Evolutionary conservation across 148 eudicot species (phyloP), one percentile per base, ranked within the genome.

Genomic region (Simmondsia chinensis): DNA sequence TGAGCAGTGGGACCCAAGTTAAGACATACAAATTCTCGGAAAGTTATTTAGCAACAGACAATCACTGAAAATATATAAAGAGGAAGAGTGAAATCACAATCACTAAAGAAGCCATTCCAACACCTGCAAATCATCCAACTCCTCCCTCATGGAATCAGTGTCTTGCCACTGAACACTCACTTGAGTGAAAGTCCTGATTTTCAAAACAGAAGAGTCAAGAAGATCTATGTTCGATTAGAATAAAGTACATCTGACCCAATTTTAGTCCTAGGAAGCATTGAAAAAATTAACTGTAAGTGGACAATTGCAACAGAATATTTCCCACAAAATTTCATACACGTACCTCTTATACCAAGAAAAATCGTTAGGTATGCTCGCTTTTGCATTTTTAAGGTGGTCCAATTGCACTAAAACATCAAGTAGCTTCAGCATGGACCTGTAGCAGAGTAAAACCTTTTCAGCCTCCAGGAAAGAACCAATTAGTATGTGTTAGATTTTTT

Each of bases 261-360:
- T n/a, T n/a, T n/a, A n/a, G n/a, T n/a, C n/a, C n/a, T n/a, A n/a
- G n/a, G n/a, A n/a, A n/a, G n/a, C n/a, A n/a, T n/a, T n/a, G n/a
- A n/a, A n/a, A n/a, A n/a, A n/a, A n/a, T n/a, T n/a, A n/a, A n/a
- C n/a, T n/a, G n/a, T n/a, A n/a, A n/a, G n/a, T n/a, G n/a, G n/a
- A n/a, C n/a, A n/a, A n/a, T n/a, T n/a, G n/a, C n/a, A n/a, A n/a
- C n/a, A n/a, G n/a, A n/a, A n/a, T n/a, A n/a, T n/a, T n/a, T n/a
- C n/a, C n/a, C n/a, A n/a, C n/a, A n/a, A n/a, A n/a, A n/a, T n/a
- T n/a, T n/a, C n/a, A n/a, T n/a, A n/a, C n/a, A 20, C 48, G 60
- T 74, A 91, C 97, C 97, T 91, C 63, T 91, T 91, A 50, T 91
- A 91, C 97, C 97, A 91, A 46, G 97, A 85, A 65, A 85, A 91